Base-by-base conservation (phyloP, 305 asterid species). In the Fraxinus greggii region DNA sequence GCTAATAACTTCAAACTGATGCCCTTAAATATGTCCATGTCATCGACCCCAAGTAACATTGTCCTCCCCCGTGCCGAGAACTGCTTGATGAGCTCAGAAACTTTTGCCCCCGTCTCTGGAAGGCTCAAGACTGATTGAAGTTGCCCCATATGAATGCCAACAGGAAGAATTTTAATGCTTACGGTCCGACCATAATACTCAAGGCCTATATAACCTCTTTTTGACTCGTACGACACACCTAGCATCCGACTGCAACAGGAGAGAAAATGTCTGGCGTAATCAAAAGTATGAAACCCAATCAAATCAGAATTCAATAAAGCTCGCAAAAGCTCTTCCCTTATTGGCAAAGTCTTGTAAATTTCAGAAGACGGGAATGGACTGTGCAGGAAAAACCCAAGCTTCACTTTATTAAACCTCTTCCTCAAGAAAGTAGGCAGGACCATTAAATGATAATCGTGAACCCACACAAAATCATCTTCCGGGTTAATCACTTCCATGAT, bases 401-500 rank as follows among this genome's bases (percentile, higher is more conserved):
- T 89, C 67, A 89, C 92, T 63, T 90, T 81, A 75, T 89, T 89
- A 84, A 89, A 89, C 84, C 92, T 84, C 86, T 89, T 89, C 84
- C 92, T 87, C 87, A 89, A 82, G 87, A 89, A 89, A 51, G 92
- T 86, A 19, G 92, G 92, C 5, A 89, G 82, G 17, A 89, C 89
- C 90, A 89, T 89, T 73, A 89, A 80, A 81, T 89, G 92, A 80
- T 89, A 89, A 79, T 89, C 92, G 83, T 89, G 90, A 69, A 89
- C 83, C 92, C 92, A 89, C 35, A 89, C 92, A 84, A 86, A 89
- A 84, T 89, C 92, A 77, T 89, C 92, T 81, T 89, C 92, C 5
- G 92, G 92, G 45, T 89, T 89, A 80, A 89, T 89, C 81, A 89
- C 92, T 78, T 89, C 92, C 92, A 89, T 89, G 76, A 89, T 89